Conservation (phyloP, 176 grass and related monocot genomes). For the Aegilops longissima region DNA sequence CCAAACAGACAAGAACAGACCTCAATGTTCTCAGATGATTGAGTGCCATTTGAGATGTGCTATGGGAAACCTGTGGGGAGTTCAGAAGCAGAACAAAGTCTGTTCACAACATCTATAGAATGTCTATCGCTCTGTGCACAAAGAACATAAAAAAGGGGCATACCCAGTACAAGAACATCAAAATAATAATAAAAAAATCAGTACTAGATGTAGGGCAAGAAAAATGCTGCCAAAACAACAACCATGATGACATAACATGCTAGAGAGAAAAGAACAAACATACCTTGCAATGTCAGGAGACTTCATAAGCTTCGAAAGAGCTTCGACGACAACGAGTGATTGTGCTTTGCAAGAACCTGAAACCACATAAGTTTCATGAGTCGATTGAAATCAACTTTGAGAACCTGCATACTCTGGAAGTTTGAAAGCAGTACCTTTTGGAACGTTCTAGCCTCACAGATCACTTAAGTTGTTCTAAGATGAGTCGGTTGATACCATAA, state of each 20-base stretch:
- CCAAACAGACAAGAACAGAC: constrained; percentile 39
- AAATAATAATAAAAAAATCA: neutral
- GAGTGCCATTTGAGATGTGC: constrained; percentile 88
- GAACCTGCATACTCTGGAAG: too few species aligned
- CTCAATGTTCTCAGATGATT: constrained; percentile 89
- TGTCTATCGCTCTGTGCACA: constrained; percentile 92
- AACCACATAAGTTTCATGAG: constrained; percentile 23
- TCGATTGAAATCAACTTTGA: neutral
- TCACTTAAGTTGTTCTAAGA: neutral
- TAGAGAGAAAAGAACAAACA: constrained; percentile 16
- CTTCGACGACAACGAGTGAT: constrained; percentile 74
- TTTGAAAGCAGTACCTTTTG: neutral
- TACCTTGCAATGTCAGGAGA: constrained; percentile 82
- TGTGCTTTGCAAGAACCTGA: constrained; percentile 83
- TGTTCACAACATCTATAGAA: constrained; percentile 98
- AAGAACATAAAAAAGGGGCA: constrained; percentile 35
- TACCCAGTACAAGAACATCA: too few species aligned
- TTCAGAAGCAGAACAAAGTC: constrained; percentile 69
- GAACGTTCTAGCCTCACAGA: neutral
- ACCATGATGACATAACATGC: neutral
- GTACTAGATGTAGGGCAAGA: neutral
- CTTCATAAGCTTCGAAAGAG: constrained; percentile 84
- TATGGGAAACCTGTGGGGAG: constrained; percentile 73
- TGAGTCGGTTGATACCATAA: neutral
- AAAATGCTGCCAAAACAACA: neutral